Evolutionary conservation across 2,329 filamentous ascomycete genomes (phyloP).

Genomic region (Sporothrix phasma): DNA sequence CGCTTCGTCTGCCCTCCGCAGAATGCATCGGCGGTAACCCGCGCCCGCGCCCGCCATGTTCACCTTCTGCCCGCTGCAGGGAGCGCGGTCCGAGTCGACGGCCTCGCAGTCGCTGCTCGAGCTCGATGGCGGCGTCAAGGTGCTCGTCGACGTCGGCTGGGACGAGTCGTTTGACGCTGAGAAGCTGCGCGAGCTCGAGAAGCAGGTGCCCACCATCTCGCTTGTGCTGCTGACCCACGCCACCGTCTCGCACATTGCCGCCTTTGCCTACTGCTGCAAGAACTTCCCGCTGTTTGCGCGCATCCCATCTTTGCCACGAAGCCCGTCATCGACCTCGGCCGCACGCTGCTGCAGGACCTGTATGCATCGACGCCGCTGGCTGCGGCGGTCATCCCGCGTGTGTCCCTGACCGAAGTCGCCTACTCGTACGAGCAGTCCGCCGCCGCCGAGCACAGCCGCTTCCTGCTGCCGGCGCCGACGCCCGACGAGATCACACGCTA

Average conservation of each 20-base stretch:
- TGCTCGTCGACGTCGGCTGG: slow-evolving; percentile 92
- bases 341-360: slow-evolving; percentile 81
- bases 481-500: slow-evolving; percentile 84
- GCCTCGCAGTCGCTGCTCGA: slow-evolving; percentile 94
- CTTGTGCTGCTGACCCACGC: slow-evolving; percentile 91
- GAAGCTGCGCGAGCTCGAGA: slow-evolving; percentile 79
- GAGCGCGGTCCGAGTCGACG: slow-evolving; percentile 75
- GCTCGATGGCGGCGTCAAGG: slow-evolving; percentile 91
- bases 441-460: slow-evolving; percentile 38
- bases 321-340: slow-evolving; percentile 85
- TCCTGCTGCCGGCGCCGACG: slow-evolving; percentile 61
- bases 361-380: slow-evolving; percentile 86
- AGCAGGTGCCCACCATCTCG: slow-evolving; percentile 84
- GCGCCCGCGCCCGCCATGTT: slow-evolving; percentile 65
- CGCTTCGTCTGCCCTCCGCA: neutral
- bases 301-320: slow-evolving; percentile 88
- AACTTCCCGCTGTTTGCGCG: slow-evolving; percentile 84
- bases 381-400: slow-evolving; percentile 67
- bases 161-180: slow-evolving; percentile 79
- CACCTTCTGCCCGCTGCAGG: slow-evolving; percentile 85
- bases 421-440: slow-evolving; percentile 45
- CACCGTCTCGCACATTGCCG: slow-evolving; percentile 81
- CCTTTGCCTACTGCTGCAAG: slow-evolving; percentile 94
- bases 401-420: slow-evolving; percentile 57
- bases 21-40: neutral